Evolutionary conservation across 805 yeast species (phyloP).

Genomic region (Metschnikowia anglica): DNA sequence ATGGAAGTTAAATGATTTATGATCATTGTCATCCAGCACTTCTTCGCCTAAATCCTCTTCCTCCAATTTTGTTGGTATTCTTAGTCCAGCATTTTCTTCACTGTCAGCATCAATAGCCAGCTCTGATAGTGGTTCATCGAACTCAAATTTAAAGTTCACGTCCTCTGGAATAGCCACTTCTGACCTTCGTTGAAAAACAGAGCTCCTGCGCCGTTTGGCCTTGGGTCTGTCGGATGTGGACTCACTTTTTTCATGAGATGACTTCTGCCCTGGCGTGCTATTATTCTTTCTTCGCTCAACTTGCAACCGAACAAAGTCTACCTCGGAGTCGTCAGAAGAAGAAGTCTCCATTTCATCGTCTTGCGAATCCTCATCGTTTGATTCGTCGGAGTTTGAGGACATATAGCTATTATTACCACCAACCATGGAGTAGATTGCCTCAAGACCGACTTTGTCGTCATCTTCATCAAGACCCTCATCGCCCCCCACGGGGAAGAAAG

Average conservation of each 20-base stretch:
- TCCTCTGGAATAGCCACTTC: constrained; percentile 44
- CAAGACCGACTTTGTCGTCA: constrained; percentile 19
- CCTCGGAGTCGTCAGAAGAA: constrained; percentile 55
- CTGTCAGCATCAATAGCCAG: constrained; percentile 12
- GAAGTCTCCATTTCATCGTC: constrained; percentile 30
- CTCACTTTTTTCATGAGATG: neutral
- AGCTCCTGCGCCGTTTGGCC: constrained; percentile 13
- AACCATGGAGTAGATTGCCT: constrained; percentile 27
- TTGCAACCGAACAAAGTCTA: constrained; percentile 70
- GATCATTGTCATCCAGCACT: constrained; percentile 11
- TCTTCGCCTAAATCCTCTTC: constrained; percentile 69
- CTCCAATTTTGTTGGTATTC: constrained; percentile 26
- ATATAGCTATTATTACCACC: constrained; percentile 18
- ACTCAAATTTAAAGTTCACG: constrained; percentile 42
- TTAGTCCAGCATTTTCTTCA: constrained; percentile 20
- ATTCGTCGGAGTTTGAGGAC: constrained; percentile 30
- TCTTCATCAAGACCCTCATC: constrained; percentile 12
- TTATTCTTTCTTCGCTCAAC: constrained; percentile 55
- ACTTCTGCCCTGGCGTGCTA: constrained; percentile 11
- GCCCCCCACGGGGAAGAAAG: constrained; percentile 1
- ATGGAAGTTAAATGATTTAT: constrained; percentile 26
- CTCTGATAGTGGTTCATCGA: constrained; percentile 30
- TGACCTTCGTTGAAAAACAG: constrained; percentile 30
- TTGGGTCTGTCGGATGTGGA: constrained; percentile 9
- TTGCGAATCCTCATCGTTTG: constrained; percentile 27